A percentile compares a stretch with the other conserved stretches of the same genome.
These are phyloP conservation scores for Xylariomycetidae sp. DNA, from an alignment of 2,329 filamentous ascomycete genomes.

Conservation along the genomic window DNA sequence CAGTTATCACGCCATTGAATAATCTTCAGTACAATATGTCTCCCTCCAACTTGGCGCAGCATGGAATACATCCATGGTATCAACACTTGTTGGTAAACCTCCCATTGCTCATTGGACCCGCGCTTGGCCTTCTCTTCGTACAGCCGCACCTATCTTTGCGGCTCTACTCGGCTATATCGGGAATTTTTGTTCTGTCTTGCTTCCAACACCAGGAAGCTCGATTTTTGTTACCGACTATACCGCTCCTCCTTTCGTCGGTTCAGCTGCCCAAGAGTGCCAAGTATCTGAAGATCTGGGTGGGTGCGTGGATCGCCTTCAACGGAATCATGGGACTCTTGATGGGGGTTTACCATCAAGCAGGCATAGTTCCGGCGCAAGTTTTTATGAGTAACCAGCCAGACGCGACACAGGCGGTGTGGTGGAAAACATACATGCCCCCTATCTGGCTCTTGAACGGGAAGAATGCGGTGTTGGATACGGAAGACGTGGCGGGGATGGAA, in stretches of 20 bases:
- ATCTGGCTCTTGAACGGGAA: constrained; percentile 76
- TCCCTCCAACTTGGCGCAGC: constrained; percentile 64
- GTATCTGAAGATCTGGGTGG: constrained; percentile 50
- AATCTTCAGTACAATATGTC: constrained; percentile 72
- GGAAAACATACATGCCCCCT: constrained; percentile 81
- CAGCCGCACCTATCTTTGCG: constrained; percentile 54
- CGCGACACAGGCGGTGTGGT: constrained; percentile 70
- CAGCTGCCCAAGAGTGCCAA: constrained; percentile 55
- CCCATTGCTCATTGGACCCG: constrained; percentile 68
- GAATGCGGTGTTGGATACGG: constrained; percentile 65
- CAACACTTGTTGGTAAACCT: constrained; percentile 71
- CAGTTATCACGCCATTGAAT: constrained; percentile 72
- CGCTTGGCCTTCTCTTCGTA: constrained; percentile 55
- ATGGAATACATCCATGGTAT: constrained; percentile 75
- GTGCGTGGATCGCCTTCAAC: constrained; percentile 67
- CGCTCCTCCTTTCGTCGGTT: constrained; percentile 71
- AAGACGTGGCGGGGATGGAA: constrained; percentile 69
- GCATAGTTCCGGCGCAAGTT: constrained; percentile 69
- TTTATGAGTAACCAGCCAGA: constrained; percentile 68
- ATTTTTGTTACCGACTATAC: constrained; percentile 71
- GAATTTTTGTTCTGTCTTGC: constrained; percentile 63
- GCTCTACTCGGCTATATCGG: constrained; percentile 70
- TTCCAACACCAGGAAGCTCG: constrained; percentile 79
- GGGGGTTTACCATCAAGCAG: constrained; percentile 79
- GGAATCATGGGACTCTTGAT: constrained; percentile 63